Conservation (phyloP, 371 early-diverging fungal species). For the Circinella minor region DNA sequence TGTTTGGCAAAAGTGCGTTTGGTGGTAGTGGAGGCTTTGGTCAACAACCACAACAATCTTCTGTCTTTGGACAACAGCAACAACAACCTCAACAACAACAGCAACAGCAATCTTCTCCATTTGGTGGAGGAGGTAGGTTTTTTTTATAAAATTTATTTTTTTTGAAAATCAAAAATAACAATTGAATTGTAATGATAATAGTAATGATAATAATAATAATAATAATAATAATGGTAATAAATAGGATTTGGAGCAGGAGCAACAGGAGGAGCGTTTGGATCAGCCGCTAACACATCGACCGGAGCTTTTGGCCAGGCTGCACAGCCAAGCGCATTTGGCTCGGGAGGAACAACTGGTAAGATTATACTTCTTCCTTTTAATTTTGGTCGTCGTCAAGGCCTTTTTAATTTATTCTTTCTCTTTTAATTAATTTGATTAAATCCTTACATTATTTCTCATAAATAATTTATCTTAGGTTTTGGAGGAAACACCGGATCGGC, state of each 20-base stretch:
- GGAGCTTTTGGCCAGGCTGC: slow-evolving; percentile 60
- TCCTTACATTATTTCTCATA: background rate
- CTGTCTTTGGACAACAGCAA: slow-evolving; percentile 50
- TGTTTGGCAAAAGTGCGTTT: slow-evolving; percentile 54
- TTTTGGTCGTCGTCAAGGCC: background rate
- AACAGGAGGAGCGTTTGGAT: slow-evolving; percentile 46
- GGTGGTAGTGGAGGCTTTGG: slow-evolving; percentile 57
- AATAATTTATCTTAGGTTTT: slow-evolving; percentile 19
- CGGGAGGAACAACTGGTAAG: slow-evolving; percentile 36
- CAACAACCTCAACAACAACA: slow-evolving; percentile 43
- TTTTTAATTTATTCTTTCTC: background rate
- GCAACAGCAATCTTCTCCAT: slow-evolving; percentile 39
- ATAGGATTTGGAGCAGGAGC: slow-evolving; percentile 55
- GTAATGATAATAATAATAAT: background rate
- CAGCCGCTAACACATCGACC: background rate
- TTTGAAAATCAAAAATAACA: background rate
- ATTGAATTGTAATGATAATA: too few species aligned
- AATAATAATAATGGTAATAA: background rate
- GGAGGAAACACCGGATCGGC: slow-evolving; percentile 46
- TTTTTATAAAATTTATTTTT: background rate
- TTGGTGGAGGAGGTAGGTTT: slow-evolving; percentile 49
- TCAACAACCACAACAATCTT: slow-evolving; percentile 58
- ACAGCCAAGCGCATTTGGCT: slow-evolving; percentile 45
- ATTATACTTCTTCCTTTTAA: background rate
- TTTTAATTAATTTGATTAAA: too few species aligned